Conservation (phyloP, 192 early-diverging fungal species). For the Coemansia sp. region DNA sequence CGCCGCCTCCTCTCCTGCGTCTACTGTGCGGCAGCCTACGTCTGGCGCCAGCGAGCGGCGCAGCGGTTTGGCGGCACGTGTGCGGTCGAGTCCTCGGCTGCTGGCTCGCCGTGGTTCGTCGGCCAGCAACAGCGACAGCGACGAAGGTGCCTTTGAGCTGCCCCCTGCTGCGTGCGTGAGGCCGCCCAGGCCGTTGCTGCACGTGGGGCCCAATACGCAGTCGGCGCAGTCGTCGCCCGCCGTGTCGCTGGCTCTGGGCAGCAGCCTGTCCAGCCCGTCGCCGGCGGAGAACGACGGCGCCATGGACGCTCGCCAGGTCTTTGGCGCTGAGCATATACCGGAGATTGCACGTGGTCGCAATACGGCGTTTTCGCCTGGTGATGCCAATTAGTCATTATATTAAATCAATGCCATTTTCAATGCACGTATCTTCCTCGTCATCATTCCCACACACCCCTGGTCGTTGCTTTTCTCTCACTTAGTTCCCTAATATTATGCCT, state of each 20-base stretch:
- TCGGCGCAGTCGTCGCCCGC: constrained; percentile 46
- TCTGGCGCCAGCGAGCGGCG: constrained; percentile 6
- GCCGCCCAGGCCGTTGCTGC: background rate
- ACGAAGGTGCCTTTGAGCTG: background rate
- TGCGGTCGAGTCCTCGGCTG: constrained; percentile 27
- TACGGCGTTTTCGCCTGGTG: constrained; percentile 14
- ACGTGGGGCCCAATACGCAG: constrained; percentile 34
- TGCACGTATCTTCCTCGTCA: background rate
- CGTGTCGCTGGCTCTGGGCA: background rate
- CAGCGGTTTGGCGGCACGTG: constrained; percentile 16
- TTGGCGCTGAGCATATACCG: constrained; percentile 34
- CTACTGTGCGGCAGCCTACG: background rate
- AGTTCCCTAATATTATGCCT: background rate
- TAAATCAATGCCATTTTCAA: background rate
- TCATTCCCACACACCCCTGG: background rate
- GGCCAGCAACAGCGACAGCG: constrained; percentile 1
- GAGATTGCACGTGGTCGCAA: constrained; percentile 21
- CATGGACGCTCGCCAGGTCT: constrained; percentile 1
- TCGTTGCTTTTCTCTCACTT: background rate
- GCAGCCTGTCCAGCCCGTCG: constrained; percentile 25
- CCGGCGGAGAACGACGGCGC: constrained; percentile 6
- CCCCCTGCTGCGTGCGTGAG: background rate
- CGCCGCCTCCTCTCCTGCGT: background rate
- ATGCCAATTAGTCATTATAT: no score
- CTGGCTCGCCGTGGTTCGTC: background rate